Percentiles rank a stretch among this genome's conserved stretches.
These are phyloP conservation scores for Fusarium xylarioides DNA, from an alignment of 2,329 filamentous ascomycete species.

Conservation along the genomic window DNA sequence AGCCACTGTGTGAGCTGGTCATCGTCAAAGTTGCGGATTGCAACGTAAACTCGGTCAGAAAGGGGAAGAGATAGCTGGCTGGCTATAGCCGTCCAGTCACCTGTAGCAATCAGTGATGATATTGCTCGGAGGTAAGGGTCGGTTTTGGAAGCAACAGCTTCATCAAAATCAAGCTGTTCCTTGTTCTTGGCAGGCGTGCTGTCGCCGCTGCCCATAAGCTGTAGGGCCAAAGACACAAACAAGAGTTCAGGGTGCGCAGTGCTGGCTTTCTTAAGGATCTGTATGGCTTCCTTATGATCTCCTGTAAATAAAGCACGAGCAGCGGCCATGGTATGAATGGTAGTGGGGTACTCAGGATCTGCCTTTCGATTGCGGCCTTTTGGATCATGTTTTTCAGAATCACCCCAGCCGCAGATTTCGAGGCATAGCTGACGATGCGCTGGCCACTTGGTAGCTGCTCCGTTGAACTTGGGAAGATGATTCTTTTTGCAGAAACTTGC, in stretches of 20 bases:
- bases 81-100: slow-evolving; percentile 78
- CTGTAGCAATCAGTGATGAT: slow-evolving; percentile 78
- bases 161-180: slow-evolving; percentile 66
- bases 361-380: slow-evolving; percentile 55
- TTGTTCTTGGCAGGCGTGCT: slow-evolving; percentile 55
- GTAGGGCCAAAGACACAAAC: slow-evolving; percentile 73
- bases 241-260: slow-evolving; percentile 69
- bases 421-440: slow-evolving; percentile 79
- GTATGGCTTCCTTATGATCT: slow-evolving; percentile 72
- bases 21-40: slow-evolving; percentile 72
- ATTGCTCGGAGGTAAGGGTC: slow-evolving; percentile 85
- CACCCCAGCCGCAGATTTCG: slow-evolving; percentile 78
- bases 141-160: slow-evolving; percentile 68
- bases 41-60: slow-evolving; percentile 77
- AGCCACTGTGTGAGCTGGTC: slow-evolving; percentile 73
- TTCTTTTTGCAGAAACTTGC: slow-evolving; percentile 70
- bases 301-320: slow-evolving; percentile 80
- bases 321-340: slow-evolving; percentile 75
- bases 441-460: slow-evolving; percentile 69
- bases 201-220: slow-evolving; percentile 65
- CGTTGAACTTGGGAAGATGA: slow-evolving; percentile 70
- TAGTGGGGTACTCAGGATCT: slow-evolving; percentile 59
- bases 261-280: slow-evolving; percentile 74
- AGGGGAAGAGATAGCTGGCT: slow-evolving; percentile 78
- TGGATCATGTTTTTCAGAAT: slow-evolving; percentile 57